Base-by-base conservation (phyloP, 139 green algal genomes). In the Tetradesmus lagerheimii region DNA sequence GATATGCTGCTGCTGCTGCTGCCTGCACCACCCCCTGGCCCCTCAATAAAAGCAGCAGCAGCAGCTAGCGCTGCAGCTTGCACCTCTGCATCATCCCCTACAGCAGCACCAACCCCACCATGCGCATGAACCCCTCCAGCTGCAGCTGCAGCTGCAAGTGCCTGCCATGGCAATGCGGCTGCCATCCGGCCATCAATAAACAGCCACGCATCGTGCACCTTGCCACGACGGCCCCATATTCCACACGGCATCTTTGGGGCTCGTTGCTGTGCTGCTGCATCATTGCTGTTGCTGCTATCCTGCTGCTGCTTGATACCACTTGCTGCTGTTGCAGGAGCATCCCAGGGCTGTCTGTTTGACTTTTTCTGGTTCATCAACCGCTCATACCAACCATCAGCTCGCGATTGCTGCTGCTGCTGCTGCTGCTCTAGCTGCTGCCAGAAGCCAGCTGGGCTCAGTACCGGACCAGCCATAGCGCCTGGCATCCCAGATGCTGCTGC, bases 331-430 rank as follows among this genome's bases (percentile, higher is more conserved):
- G 82, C 45, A 18, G 83, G 4, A 23, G 29, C 18, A 31, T 64
- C 83, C 83, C 83, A 88, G 2, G 83, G 83, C 83, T 88, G 83
- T 38, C 83, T 80, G 23, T 23, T 62, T n/a, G 64, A 25, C 14
- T 34, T 88, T 1, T 41, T 20, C 27, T 34, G 38, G 16, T 29
- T 34, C 29, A 64, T 80, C 1, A 88, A 38, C 38, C 83, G 27
- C 29, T 39, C 38, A 66, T 45, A 88, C 83, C 83, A 88, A 2
- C 62, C 64, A 39, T 88, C 83, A 29, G 50, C 83, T 11, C 25
- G 31, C 5, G 12, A 66, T 64, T 64, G 38, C 62, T 88, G 64
- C 38, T 80, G 50, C 76, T 80, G 38, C 39, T 79, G 71, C 71
- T 79, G 71, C 71, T 79, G 71, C 6, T 39, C 31, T 25, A 41